Evolutionary conservation across 225 moss, liverwort and hornwort genomes (phyloP).

Genomic region (Lunularia cruciata): DNA sequence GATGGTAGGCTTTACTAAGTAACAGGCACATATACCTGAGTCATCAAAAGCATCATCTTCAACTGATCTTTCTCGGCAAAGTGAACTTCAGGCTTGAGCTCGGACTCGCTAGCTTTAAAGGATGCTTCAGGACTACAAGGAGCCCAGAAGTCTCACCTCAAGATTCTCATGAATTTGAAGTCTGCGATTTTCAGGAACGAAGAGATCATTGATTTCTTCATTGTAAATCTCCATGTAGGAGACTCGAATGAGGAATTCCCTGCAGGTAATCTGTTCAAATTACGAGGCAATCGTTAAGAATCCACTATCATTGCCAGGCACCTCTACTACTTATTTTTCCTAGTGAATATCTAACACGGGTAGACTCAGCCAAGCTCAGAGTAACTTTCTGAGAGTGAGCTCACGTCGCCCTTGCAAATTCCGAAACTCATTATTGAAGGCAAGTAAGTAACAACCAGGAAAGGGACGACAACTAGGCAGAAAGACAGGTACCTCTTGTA

Average conservation of each 20-base stretch:
- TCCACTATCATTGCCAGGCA: not conserved
- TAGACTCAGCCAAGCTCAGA: not conserved
- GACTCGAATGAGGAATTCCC: constrained; percentile 84
- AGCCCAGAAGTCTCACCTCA: constrained; percentile 59
- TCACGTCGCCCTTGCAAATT: no score
- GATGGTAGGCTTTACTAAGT: no score
- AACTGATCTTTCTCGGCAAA: no score
- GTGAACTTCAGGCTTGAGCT: no score
- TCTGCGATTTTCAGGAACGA: constrained; percentile 75
- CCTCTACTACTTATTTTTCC: not conserved
- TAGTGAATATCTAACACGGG: no score
- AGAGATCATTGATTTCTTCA: constrained; percentile 87
- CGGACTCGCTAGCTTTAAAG: no score
- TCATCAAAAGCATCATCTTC: no score
- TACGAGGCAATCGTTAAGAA: not conserved
- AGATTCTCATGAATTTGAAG: constrained; percentile 80
- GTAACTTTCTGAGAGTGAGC: not conserved
- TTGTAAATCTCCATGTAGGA: constrained; percentile 97
- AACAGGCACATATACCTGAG: no score
- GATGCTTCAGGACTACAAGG: no score
- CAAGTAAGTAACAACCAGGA: no score
- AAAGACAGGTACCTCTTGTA: constrained; percentile 25
- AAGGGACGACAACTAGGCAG: no score
- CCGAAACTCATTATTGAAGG: no score
- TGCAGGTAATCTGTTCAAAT: constrained; percentile 43